These are phyloP conservation scores for Pichia heedii DNA, from an alignment of 805 yeast species.

Conservation along the genomic window DNA sequence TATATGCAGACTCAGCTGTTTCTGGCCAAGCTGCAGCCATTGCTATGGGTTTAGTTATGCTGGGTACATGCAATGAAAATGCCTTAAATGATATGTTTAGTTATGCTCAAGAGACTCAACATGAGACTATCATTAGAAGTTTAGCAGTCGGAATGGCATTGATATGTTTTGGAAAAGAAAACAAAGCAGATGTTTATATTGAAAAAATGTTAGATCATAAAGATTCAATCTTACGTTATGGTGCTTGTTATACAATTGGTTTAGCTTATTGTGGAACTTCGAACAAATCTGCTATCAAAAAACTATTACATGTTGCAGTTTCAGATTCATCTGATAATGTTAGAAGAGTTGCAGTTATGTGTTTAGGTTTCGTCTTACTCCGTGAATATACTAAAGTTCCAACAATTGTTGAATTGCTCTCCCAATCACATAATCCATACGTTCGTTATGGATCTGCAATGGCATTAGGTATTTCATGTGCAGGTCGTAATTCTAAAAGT, in stretches of 20 bases:
- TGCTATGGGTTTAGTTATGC: constrained; percentile 92
- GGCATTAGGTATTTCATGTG: constrained; percentile 96
- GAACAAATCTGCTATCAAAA: constrained; percentile 75
- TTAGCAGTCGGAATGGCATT: constrained; percentile 83
- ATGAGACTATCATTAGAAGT: constrained; percentile 92
- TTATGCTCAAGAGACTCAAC: constrained; percentile 92
- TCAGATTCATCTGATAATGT: constrained; percentile 95
- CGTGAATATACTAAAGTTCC: constrained; percentile 93
- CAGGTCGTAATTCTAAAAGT: constrained; percentile 81
- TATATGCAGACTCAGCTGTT: constrained; percentile 84
- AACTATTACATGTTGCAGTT: constrained; percentile 85
- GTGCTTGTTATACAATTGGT: constrained; percentile 92
- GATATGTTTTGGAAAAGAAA: constrained; percentile 79
- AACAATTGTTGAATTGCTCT: constrained; percentile 82
- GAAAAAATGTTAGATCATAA: constrained; percentile 62
- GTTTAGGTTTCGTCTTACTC: constrained; percentile 82
- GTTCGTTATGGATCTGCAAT: constrained; percentile 97
- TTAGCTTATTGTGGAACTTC: constrained; percentile 97
- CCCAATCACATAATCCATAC: constrained; percentile 95
- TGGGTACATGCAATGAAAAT: constrained; percentile 72
- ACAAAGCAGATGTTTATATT: constrained; percentile 62
- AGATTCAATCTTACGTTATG: constrained; percentile 81
- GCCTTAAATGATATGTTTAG: constrained; percentile 74
- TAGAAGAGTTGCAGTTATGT: constrained; percentile 90
- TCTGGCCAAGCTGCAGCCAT: constrained; percentile 96